phyloP scores from a whole-genome alignment of 23 red algal species.

The Cyanidiococcus yangmingshanensis region DNA sequence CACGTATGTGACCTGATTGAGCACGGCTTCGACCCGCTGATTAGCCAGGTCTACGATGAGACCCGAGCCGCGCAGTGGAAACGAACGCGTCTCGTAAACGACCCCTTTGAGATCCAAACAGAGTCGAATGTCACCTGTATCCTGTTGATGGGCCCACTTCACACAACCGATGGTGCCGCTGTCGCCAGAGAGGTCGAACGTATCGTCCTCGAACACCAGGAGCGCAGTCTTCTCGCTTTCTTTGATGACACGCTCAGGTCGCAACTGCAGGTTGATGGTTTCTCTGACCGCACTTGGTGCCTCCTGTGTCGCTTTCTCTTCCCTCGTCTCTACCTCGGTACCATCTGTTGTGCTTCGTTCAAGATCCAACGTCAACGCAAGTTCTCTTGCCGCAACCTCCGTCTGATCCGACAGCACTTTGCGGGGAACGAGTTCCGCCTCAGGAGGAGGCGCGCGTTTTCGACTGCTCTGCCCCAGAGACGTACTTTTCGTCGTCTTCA shows the following conservation, averaged over 20 bases:
- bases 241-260: neutral
- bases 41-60: neutral
- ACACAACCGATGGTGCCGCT: slow-evolving; percentile 1
- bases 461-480: neutral
- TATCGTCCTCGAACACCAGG: neutral
- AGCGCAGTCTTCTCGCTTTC: neutral
- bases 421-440: neutral
- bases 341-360: neutral
- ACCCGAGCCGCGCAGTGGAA: neutral
- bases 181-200: neutral
- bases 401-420: neutral
- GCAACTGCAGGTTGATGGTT: neutral
- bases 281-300: neutral
- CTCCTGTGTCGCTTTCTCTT: neutral
- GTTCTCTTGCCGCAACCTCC: neutral
- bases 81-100: slow-evolving; percentile 8
- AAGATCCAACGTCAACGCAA: neutral
- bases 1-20: neutral
- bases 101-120: slow-evolving; percentile 1
- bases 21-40: slow-evolving; percentile 9
- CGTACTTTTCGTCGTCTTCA: neutral
- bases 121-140: neutral
- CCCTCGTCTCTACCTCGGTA: neutral
- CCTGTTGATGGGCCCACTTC: neutral
- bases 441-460: neutral